Conservation (phyloP, 345 rosid genomes). For the Citropsis articulata region DNA sequence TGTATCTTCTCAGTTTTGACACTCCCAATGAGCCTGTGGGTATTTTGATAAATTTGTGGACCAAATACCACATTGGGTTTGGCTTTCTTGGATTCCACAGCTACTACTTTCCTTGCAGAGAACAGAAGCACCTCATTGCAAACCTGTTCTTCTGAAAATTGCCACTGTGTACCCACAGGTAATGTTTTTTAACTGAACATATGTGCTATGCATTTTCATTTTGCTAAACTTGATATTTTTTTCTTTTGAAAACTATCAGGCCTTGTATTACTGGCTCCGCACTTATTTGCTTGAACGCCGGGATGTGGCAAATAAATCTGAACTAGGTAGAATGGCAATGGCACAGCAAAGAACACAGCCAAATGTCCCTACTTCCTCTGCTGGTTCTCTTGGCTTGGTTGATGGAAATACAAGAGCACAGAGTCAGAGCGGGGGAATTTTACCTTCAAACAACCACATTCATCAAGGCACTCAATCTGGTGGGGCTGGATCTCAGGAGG, state of each 20-base stretch:
- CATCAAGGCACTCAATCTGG: constrained; percentile 63
- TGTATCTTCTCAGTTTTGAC: constrained; percentile 96
- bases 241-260: constrained; percentile 40
- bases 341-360: constrained; percentile 97
- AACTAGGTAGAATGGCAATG: constrained; percentile 68
- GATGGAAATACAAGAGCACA: constrained; percentile 52
- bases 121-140: constrained; percentile 97
- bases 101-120: constrained; percentile 94
- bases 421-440: constrained; percentile 48
- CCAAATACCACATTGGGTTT: constrained; percentile 97
- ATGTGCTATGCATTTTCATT: background rate
- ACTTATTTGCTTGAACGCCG: constrained; percentile 98
- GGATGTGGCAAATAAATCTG: constrained; percentile 93
- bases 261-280: constrained; percentile 97
- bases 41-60: constrained; percentile 87
- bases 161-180: constrained; percentile 96
- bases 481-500: constrained; percentile 68
- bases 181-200: constrained; percentile 4
- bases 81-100: constrained; percentile 99
- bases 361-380: constrained; percentile 48
- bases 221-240: constrained; percentile 6
- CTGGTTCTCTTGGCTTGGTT: constrained; percentile 50
- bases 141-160: constrained; percentile 86
- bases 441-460: constrained; percentile 58
- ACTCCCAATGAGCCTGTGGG: constrained; percentile 90